These are phyloP conservation scores for Trypanosoma brucei DNA, from an alignment of 208 protist species.

Conservation along the genomic window DNA sequence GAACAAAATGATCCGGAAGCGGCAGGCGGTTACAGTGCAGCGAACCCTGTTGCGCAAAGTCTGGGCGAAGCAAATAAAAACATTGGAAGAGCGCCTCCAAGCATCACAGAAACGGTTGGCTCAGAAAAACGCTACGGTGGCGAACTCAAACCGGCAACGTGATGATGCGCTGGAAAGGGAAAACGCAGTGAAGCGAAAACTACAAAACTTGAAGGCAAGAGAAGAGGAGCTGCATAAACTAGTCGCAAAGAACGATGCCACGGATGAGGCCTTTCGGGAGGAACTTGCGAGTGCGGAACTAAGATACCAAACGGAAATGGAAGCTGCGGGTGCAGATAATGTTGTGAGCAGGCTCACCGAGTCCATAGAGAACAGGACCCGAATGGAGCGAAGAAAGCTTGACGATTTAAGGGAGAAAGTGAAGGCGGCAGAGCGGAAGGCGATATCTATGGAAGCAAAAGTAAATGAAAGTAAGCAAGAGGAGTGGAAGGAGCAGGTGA, in stretches of 20 bases:
- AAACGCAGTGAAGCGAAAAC: conserved; percentile 17
- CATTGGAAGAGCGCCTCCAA: conserved; percentile 39
- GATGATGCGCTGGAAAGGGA: conserved; percentile 22
- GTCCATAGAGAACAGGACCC: conserved; percentile 11
- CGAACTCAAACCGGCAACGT: conserved; percentile 28
- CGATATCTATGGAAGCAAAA: conserved; percentile 36
- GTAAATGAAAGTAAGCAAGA: conserved; percentile 33
- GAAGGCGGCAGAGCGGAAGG: conserved; percentile 17
- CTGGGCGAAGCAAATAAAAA: conserved; percentile 35
- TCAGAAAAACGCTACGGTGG: conserved; percentile 14
- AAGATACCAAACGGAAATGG: conserved; percentile 20
- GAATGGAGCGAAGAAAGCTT: conserved; percentile 12
- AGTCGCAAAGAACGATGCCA: conserved; percentile 31
- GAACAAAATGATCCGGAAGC: conserved; percentile 23
- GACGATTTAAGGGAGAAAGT: conserved; percentile 17
- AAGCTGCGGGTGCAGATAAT: conserved; percentile 27
- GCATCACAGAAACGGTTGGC: conserved; percentile 29
- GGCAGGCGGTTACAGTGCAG: conserved; percentile 59
- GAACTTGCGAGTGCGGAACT: conserved; percentile 19
- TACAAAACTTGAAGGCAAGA: conserved; percentile 17
- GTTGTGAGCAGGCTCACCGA: conserved; percentile 22
- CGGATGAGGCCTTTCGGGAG: conserved; percentile 22
- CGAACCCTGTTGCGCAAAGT: conserved; percentile 34
- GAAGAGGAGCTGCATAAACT: conserved; percentile 24
- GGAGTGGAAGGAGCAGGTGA: conserved; percentile 21